Evolutionary conservation across 306 rosid genomes (phyloP).

Genomic region (Corylus avellana): DNA sequence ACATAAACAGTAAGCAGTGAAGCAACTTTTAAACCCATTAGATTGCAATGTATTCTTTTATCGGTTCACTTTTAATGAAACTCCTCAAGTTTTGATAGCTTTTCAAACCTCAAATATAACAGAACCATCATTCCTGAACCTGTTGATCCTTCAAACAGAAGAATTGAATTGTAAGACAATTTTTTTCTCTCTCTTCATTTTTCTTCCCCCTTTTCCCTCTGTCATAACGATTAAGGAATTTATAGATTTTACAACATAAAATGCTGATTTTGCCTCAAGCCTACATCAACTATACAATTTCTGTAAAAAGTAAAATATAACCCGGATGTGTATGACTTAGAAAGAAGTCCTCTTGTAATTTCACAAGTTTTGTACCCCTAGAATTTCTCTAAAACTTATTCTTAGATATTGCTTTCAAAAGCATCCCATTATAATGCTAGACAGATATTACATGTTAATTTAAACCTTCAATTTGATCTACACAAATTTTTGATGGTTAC

Average conservation of each 20-base stretch:
- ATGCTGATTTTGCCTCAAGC: neutral
- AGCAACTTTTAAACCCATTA: neutral
- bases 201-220: neutral
- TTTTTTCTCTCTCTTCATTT: neutral
- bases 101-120: neutral
- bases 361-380: neutral
- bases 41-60: neutral
- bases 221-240: neutral
- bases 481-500: neutral
- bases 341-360: neutral
- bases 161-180: neutral
- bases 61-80: neutral
- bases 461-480: neutral
- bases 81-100: neutral
- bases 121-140: neutral
- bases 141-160: neutral
- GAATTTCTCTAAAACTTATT: neutral
- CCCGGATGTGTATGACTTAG: neutral
- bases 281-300: neutral
- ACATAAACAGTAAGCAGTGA: neutral
- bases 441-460: neutral
- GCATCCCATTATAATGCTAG: neutral
- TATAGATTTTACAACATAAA: neutral
- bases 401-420: neutral
- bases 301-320: neutral